Base-by-base conservation (phyloP, 768 basidiomycete genomes). In the Scleroderma citrinum region DNA sequence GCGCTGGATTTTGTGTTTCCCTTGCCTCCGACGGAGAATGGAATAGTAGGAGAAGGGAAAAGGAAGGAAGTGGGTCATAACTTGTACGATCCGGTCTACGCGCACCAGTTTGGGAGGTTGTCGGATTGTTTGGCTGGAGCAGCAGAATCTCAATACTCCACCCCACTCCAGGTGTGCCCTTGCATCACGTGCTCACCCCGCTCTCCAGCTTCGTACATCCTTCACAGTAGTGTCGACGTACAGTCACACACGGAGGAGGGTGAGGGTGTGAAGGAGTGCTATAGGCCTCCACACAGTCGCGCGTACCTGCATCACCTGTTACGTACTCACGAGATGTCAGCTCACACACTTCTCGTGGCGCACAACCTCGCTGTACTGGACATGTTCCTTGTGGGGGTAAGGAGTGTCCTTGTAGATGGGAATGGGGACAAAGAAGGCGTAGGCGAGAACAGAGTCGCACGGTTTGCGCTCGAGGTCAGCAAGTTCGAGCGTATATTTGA, bases 251-350 rank as follows among this genome's bases (percentile, higher is more conserved):
- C 45, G 10, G 40, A 57, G n/a, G 17, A 26, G 0, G n/a, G 2
- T 38, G 12, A 37, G 3, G 45, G 23, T 10, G 46, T 51, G 41
- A 44, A 36, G 7, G 44, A 7, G 7, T 8, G 5, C 44, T 62
- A 65, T 44, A 61, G 59, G 21, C 67, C 69, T 1, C 65, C 72
- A 2, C 70, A 69, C 54, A 53, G 73, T 5, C 73, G 76, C 13
- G 85, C 86, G 2, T 94, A 93, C 56, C 44, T 91, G 26, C 89
- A 94, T 60, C 91, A 94, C 57, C 77, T 94, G 13, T 69, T 92
- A 31, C 83, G 85, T 45, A 91, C 91, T 6, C 92, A 93, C 64
- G 92, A 94, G 64, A 92, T 94, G 91, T 80, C 83, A 0, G 84
- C 88, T 1, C 88, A 93, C 56, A 61, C 87, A 4, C 64, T 92